phyloP scores from a whole-genome alignment of 305 asterid genomes.

The Rubia balearica region DNA sequence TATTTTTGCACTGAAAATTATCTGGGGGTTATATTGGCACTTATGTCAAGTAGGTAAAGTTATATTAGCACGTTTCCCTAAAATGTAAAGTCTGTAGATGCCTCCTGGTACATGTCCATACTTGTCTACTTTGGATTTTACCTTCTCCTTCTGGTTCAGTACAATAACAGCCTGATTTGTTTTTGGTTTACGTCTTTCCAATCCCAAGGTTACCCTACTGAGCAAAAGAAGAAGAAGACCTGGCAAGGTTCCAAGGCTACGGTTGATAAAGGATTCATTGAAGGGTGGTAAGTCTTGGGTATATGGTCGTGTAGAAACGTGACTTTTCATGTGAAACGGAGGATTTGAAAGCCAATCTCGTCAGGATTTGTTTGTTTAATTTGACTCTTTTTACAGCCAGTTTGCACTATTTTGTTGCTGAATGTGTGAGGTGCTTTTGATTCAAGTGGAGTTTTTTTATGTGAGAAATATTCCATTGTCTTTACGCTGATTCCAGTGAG shows the following conservation, averaged over 20 bases:
- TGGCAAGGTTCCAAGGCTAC: constrained; percentile 9
- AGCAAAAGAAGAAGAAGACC: constrained; percentile 14
- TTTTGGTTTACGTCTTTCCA: not conserved
- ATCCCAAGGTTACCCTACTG: constrained; percentile 9
- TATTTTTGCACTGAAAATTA: no score
- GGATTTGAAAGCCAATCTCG: not conserved
- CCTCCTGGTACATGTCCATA: constrained; percentile 8
- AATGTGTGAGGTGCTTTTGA: constrained; percentile 15
- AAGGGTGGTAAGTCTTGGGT: constrained; percentile 17
- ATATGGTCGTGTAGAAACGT: no score
- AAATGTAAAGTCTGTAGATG: no score
- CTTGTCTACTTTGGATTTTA: not conserved
- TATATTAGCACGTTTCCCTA: no score
- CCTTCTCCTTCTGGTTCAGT: not conserved
- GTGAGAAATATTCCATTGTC: not conserved
- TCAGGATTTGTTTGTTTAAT: not conserved
- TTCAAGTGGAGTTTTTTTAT: not conserved
- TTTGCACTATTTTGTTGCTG: constrained; percentile 17
- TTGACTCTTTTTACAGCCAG: constrained; percentile 15
- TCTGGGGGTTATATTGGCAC: no score
- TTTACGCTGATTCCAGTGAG: no score
- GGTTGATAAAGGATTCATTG: constrained; percentile 12
- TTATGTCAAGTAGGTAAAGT: no score
- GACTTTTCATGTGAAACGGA: not conserved
- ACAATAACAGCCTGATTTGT: not conserved